Conservation (phyloP, 108 stramenopile genomes). For the Conticribra weissflogii region DNA sequence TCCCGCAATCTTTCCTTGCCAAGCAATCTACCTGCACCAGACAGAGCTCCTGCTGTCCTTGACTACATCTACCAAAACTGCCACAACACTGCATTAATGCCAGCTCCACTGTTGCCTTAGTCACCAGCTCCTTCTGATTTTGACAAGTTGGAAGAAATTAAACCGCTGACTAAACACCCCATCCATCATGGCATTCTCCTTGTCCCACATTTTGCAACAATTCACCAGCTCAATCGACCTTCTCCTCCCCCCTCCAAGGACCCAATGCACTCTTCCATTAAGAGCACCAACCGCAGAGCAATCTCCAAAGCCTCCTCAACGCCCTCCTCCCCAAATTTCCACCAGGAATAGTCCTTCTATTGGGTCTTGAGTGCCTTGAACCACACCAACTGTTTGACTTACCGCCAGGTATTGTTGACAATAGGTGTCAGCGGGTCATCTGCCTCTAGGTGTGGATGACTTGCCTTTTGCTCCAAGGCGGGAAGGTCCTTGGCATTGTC, state of each 20-base stretch:
- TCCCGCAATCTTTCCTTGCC: too few species aligned
- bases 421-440: too few species aligned
- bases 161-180: constrained; percentile 30
- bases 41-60: too few species aligned
- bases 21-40: too few species aligned
- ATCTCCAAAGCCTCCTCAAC: constrained; percentile 20
- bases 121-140: too few species aligned
- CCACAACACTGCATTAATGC: too few species aligned
- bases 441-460: too few species aligned
- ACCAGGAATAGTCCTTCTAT: not conserved
- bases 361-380: constrained; percentile 5
- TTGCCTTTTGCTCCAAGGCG: not conserved
- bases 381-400: constrained; percentile 4
- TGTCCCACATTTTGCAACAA: constrained; percentile 39
- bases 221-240: constrained; percentile 44
- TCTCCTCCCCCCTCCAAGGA: constrained; percentile 10
- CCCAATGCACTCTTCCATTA: constrained; percentile 26
- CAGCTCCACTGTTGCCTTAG: too few species aligned
- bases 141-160: too few species aligned
- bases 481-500: not conserved
- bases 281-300: constrained; percentile 22
- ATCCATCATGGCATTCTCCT: constrained; percentile 18
- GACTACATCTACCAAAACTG: too few species aligned
- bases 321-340: not conserved
- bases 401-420: not conserved